Conservation (phyloP, 371 early-diverging fungal species). For the Mortierella sp. region DNA sequence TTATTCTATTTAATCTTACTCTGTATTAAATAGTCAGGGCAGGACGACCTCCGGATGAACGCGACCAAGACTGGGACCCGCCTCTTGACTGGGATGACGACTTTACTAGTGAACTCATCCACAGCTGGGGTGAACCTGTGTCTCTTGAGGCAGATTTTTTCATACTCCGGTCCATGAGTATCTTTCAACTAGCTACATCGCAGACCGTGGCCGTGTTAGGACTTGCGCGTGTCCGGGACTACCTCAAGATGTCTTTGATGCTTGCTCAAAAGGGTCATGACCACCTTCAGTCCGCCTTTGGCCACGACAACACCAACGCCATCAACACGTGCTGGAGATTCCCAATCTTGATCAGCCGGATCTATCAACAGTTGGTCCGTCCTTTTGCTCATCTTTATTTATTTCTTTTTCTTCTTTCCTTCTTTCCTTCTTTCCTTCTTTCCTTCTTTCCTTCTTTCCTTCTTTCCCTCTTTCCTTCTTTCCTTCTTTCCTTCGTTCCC, state of each 20-base stretch:
- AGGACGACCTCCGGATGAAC: conserved; percentile 32
- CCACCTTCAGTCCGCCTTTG: not conserved
- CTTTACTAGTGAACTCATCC: conserved; percentile 7
- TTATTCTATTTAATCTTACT: not conserved
- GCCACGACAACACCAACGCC: not conserved
- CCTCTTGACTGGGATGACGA: conserved; percentile 32
- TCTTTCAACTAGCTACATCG: conserved; percentile 20
- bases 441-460: too few relatives aligned
- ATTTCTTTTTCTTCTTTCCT: not conserved
- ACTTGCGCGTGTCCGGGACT: conserved; percentile 11
- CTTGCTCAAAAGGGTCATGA: conserved; percentile 9
- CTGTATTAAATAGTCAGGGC: conserved; percentile 5
- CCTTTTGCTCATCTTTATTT: not conserved
- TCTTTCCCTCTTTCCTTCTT: too few relatives aligned
- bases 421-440: too few relatives aligned
- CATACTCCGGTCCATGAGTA: conserved; percentile 19
- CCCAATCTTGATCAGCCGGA: conserved; percentile 18
- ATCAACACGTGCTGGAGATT: conserved; percentile 28
- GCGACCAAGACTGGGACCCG: conserved; percentile 13
- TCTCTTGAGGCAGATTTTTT: conserved; percentile 26
- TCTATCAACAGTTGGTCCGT: conserved; percentile 18
- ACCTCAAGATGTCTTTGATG: conserved; percentile 22
- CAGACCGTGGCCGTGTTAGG: conserved; percentile 17
- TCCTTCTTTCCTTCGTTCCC: too few relatives aligned
- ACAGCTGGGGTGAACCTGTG: conserved; percentile 28